Base-by-base conservation (phyloP, 2,329 filamentous ascomycete species). In the Canariomyces notabilis region DNA sequence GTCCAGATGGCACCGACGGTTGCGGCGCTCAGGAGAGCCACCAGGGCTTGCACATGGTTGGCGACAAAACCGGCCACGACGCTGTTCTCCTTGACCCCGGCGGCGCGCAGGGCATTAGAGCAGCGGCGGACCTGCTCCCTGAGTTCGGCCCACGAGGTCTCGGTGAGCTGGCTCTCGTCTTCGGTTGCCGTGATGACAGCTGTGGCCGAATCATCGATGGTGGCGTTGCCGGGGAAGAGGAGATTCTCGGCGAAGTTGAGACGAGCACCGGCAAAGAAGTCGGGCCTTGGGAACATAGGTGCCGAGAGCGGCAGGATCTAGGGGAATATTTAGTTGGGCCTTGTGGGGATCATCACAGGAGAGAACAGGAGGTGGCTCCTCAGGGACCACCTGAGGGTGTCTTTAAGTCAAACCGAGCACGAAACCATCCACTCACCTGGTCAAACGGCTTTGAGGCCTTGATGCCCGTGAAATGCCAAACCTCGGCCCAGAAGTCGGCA, bases 161-260 rank as follows among this genome's bases (percentile, higher is more conserved):
- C 62, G 40, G 67, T 64, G 21, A 73, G 71, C 57, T 86, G 77
- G 41, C 78, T 74, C 12, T 78, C 80, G 14, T 73, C 64, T 68
- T 97, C 91, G 9, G 89, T 95, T 4, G 80, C 83, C 20, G 85
- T 87, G 58, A 96, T 85, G 37, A 95, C 75, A 15, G 90, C 90
- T 6, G 79, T 67, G 4, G 76, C 73, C 37, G 80, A 66, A 41
- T 83, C 77, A 52, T 84, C 69, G 6, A 81, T 66, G 12, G 68
- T 59, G 18, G 67, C 67, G 31, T 77, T 70, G 40, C 73, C 73
- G 3, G 91, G 91, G 64, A 84, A 96, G 3, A 98, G 80, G 44
- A 97, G 74, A 64, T 98, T 98, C 69, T 97, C 88, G 20, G 91
- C 90, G 63, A 96, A 97, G 66, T 97, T 98, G 54, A 97, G 74